Base-by-base conservation (phyloP, 805 yeast species). In the Metschnikowia hibisci region DNA sequence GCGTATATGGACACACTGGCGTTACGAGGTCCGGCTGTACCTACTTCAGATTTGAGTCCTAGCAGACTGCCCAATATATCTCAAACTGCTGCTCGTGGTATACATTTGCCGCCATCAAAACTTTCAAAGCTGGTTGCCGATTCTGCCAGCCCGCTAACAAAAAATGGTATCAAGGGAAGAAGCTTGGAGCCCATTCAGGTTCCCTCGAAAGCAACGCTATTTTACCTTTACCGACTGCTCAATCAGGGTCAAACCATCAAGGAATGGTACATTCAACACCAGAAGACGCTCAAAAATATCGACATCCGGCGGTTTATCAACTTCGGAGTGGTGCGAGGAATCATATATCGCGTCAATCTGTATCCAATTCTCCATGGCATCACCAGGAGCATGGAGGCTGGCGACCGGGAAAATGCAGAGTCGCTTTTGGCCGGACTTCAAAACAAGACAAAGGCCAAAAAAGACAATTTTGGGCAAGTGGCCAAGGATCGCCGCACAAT, bases 251-350 rank as follows among this genome's bases (percentile, higher is more conserved):
- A 76, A 32, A 75, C 87, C 0, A 70, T 93, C 9, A 80, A 80
- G 47, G 87, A 84, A 18, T 95, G 99, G 98, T 87, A 80, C 58
- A 55, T 73, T 20, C 84, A 80, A 45, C 82, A 93, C 56, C 69
- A 69, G 31, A 75, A 76, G 36, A 63, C 67, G 3, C 66, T 93
- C 13, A 61, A 66, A 22, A 75, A 80, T 49, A 79, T 95, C 32
- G 99, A 93, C 61, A 70, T 93, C 3, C 73, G 98, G 49, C 68
- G 95, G 42, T 87, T 93, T 53, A 69, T 93, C 15, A 80, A 89
- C 14, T 93, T 90, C 69, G 99, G 99, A 1, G 74, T 87, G 2
- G 68, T 87, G 18, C 77, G 88, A 47, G 88, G 95, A 0, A 56
- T 93, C 5, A 83, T 95, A 7, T 89, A 89, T 58, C 66, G 97